A percentile compares a stretch with the other conserved stretches of the same genome.
These are phyloP conservation scores for Protoeuglena noctilucae DNA, from an alignment of 139 green algal species.

Conservation along the genomic window DNA sequence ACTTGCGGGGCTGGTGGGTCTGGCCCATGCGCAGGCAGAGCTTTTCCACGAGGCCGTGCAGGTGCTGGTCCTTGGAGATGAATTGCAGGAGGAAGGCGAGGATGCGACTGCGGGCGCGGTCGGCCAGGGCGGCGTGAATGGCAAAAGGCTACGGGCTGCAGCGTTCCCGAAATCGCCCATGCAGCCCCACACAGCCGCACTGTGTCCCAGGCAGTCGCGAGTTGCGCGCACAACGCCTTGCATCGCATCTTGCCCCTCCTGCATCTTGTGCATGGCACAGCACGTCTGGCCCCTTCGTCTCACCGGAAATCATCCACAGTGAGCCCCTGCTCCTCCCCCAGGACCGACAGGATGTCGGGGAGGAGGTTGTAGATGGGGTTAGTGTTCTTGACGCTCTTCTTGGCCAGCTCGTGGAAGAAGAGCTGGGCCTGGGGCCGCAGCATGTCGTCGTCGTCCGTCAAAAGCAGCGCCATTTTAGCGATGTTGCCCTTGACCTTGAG, in stretches of 20 bases:
- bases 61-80: conserved; percentile 72
- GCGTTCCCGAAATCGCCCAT: neutral
- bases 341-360: conserved; percentile 68
- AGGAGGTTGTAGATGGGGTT: conserved; percentile 86
- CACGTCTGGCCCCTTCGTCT: no score
- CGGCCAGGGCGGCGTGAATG: neutral
- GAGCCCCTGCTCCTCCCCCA: conserved; percentile 34
- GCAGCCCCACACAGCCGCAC: neutral
- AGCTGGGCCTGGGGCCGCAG: conserved; percentile 36
- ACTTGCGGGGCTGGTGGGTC: conserved; percentile 24
- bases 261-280: no score
- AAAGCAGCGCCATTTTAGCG: conserved; percentile 50
- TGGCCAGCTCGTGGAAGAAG: conserved; percentile 68
- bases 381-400: conserved; percentile 47
- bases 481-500: conserved; percentile 91
- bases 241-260: neutral
- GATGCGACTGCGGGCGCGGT: conserved; percentile 2
- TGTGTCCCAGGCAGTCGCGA: no score
- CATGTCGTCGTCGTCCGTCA: conserved; percentile 42
- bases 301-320: conserved; percentile 27
- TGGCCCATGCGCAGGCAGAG: conserved; percentile 43
- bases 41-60: conserved; percentile 55
- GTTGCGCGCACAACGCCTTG: no score
- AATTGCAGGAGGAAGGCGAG: conserved; percentile 47
- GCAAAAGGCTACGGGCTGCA: conserved; percentile 39